These are phyloP conservation scores for Diospyros lotus DNA, from an alignment of 148 eudicot species.

Conservation along the genomic window DNA sequence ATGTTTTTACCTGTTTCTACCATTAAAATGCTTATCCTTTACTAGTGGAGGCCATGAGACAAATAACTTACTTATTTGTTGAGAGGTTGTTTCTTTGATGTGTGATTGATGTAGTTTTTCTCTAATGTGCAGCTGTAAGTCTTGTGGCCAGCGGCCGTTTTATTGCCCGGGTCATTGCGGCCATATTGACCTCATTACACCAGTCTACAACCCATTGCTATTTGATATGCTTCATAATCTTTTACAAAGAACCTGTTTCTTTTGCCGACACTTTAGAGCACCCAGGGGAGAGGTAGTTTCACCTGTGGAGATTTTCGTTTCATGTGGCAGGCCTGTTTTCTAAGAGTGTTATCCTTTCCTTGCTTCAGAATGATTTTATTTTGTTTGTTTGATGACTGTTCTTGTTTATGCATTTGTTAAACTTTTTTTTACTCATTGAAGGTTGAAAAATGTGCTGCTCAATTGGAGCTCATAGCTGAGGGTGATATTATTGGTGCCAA, in stretches of 20 bases:
- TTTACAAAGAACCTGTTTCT: slow-evolving; percentile 65
- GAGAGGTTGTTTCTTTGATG: neutral
- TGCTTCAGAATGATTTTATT: slow-evolving; percentile 5
- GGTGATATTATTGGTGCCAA: slow-evolving; percentile 78
- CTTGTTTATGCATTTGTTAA: slow-evolving; percentile 8
- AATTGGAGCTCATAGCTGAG: slow-evolving; percentile 51
- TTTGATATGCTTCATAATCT: slow-evolving; percentile 48
- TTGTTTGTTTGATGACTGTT: slow-evolving; percentile 10
- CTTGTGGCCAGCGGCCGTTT: slow-evolving; percentile 64
- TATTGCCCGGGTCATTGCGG: slow-evolving; percentile 93
- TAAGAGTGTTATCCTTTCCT: neutral
- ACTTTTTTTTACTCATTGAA: slow-evolving; percentile 17
- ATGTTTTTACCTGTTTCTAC: neutral
- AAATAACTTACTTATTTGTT: neutral
- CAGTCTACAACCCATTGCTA: slow-evolving; percentile 71
- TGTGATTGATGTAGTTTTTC: neutral
- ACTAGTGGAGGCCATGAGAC: neutral
- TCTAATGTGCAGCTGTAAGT: slow-evolving; percentile 60
- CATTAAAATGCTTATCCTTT: neutral
- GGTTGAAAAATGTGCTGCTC: slow-evolving; percentile 56
- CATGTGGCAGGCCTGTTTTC: neutral
- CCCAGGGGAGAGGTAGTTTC: slow-evolving; percentile 34
- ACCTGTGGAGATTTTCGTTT: neutral
- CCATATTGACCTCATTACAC: slow-evolving; percentile 67
- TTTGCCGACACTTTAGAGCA: slow-evolving; percentile 62